These are phyloP conservation scores for Persicaria tinctoria DNA, from an alignment of 148 eudicot species.

Conservation along the genomic window DNA sequence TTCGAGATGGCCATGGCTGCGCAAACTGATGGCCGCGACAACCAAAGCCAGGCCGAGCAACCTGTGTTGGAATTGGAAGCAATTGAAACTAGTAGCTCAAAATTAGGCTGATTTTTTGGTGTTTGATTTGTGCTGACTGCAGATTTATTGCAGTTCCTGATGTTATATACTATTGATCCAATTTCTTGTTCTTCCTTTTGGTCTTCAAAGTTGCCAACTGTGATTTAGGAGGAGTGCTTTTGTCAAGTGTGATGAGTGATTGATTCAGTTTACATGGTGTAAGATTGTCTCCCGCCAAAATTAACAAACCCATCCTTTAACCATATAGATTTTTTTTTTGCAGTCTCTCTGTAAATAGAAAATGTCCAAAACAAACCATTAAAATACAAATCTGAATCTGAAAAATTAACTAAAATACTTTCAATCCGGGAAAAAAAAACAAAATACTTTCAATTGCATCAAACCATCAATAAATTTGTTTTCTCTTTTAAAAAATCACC, in stretches of 20 bases:
- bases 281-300: slow-evolving; percentile 9
- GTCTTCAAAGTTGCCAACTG: neutral
- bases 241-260: neutral
- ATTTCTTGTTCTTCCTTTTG: neutral
- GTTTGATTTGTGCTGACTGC: slow-evolving; percentile 6
- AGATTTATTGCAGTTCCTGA: neutral
- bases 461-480: no score
- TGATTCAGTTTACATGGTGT: slow-evolving; percentile 1
- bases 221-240: neutral
- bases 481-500: no score
- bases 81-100: neutral
- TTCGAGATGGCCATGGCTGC: slow-evolving; percentile 72
- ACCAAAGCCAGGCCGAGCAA: neutral
- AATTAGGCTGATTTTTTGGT: slow-evolving; percentile 1
- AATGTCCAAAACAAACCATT: no score
- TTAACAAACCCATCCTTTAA: neutral
- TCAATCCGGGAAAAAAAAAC: no score
- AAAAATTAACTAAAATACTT: no score
- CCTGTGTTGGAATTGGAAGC: no score
- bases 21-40: slow-evolving; percentile 28
- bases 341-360: neutral
- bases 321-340: neutral
- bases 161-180: slow-evolving; percentile 1
- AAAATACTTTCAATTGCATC: no score
- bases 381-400: no score